Evolutionary conservation across 1,139 yeast species (phyloP).

Genomic region (Sugiyamaella japonica): DNA sequence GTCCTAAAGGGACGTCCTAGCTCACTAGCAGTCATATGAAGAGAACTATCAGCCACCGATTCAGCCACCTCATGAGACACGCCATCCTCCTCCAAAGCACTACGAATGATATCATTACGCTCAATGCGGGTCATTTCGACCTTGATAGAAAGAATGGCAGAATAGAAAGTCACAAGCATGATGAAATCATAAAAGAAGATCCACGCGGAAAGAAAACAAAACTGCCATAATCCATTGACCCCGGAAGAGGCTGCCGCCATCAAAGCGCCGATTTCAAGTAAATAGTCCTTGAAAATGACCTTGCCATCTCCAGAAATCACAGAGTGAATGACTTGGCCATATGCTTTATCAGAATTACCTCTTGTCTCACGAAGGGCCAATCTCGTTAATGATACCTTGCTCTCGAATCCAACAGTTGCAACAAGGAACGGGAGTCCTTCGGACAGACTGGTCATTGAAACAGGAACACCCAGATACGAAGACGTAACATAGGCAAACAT

Average conservation of each 20-base stretch:
- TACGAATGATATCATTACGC: conserved; percentile 75
- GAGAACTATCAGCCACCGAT: conserved; percentile 55
- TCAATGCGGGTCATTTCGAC: conserved; percentile 88
- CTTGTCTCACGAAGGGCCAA: conserved; percentile 47
- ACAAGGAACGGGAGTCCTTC: conserved; percentile 95
- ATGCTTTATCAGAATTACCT: conserved; percentile 40
- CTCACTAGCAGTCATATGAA: conserved; percentile 21
- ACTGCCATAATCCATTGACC: conserved; percentile 62
- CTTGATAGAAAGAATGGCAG: conserved; percentile 84
- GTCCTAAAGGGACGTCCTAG: conserved; percentile 25
- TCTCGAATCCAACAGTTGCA: conserved; percentile 90
- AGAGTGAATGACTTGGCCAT: conserved; percentile 46
- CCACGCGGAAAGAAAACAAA: conserved; percentile 75
- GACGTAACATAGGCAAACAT: conserved; percentile 77
- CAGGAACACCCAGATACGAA: conserved; percentile 45
- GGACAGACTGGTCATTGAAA: conserved; percentile 73
- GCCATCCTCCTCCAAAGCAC: conserved; percentile 93
- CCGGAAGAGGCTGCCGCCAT: conserved; percentile 73
- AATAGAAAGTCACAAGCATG: conserved; percentile 76
- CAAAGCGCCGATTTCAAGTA: conserved; percentile 73
- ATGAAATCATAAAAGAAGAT: conserved; percentile 73
- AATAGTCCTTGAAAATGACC: conserved; percentile 75
- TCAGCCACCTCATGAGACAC: conserved; percentile 71
- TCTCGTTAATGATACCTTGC: conserved; percentile 74
- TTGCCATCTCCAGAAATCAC: conserved; percentile 70